A percentile compares a stretch with the other conserved stretches of the same genome.
Evolutionary conservation across 1,284 basidiomycete species (phyloP).

Genomic region (Boletellus deceptivus): DNA sequence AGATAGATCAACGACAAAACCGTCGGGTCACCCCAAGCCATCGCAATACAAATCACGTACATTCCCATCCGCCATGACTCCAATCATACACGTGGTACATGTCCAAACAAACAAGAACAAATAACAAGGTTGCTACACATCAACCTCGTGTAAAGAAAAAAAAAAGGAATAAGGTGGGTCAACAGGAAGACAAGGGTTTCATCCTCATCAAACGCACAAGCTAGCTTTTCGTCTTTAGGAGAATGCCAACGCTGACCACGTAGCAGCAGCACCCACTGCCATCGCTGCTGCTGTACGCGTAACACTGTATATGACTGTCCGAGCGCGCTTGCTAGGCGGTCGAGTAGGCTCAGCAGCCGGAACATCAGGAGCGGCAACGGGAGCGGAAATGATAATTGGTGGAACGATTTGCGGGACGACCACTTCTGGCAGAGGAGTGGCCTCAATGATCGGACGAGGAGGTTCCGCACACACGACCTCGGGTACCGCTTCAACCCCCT

Average conservation of each 20-base stretch:
- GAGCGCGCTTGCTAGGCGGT: conserved; percentile 45
- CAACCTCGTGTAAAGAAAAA: not conserved
- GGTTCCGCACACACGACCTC: not conserved
- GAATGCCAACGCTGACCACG: conserved; percentile 69
- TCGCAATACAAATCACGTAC: too few relatives aligned
- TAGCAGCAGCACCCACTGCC: conserved; percentile 60
- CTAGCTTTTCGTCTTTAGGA: conserved; percentile 34
- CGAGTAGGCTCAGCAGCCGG: conserved; percentile 3
- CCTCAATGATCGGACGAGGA: not conserved
- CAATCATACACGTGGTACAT: not conserved
- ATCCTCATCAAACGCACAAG: too few relatives aligned
- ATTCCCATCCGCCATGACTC: too few relatives aligned
- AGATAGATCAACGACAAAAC: too few relatives aligned
- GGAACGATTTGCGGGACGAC: conserved; percentile 2
- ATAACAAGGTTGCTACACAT: not conserved
- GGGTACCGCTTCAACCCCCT: conserved; percentile 3
- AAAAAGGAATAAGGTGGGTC: not conserved
- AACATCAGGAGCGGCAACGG: not conserved
- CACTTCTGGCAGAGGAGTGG: conserved; percentile 3
- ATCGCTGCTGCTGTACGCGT: conserved; percentile 58
- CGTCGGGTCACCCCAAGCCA: too few relatives aligned
- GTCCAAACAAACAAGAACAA: not conserved
- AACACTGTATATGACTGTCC: conserved; percentile 41
- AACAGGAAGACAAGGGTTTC: not conserved
- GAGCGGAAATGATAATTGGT: not conserved